phyloP scores from a whole-genome alignment of 2,329 filamentous ascomycete genomes.

The Trichoderma arundinaceum region DNA sequence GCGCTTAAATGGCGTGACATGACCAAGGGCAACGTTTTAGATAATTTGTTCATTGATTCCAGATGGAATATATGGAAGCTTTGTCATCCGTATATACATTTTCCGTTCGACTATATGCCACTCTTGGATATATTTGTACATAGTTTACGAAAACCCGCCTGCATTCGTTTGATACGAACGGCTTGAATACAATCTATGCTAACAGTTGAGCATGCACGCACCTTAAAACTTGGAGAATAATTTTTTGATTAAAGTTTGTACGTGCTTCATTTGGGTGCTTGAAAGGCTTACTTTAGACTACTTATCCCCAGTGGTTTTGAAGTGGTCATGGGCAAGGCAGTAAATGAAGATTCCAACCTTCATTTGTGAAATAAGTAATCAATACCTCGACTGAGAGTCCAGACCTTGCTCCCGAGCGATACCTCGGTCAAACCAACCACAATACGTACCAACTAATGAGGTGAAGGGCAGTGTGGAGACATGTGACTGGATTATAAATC shows the following conservation, averaged over 20 bases:
- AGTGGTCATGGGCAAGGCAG: too few relatives aligned
- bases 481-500: not conserved
- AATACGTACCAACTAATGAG: not conserved
- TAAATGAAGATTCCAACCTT: too few relatives aligned
- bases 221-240: not conserved
- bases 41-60: not conserved
- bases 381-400: too few relatives aligned
- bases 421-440: too few relatives aligned
- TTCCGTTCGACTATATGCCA: not conserved
- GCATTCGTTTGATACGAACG: constrained; percentile 22
- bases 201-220: not conserved
- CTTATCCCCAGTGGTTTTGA: too few relatives aligned
- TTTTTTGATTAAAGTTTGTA: not conserved
- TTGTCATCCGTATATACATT: not conserved
- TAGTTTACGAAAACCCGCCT: constrained; percentile 5
- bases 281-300: too few relatives aligned
- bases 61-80: not conserved
- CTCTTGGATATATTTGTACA: not conserved
- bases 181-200: constrained; percentile 8
- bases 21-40: not conserved
- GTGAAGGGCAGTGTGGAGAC: not conserved
- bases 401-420: too few relatives aligned
- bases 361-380: too few relatives aligned
- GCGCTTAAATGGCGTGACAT: constrained; percentile 8
- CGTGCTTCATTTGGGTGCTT: not conserved